Percentiles rank a stretch among this genome's conserved stretches.
Conservation (phyloP, 345 rosid species). For the Turritis glabra region DNA sequence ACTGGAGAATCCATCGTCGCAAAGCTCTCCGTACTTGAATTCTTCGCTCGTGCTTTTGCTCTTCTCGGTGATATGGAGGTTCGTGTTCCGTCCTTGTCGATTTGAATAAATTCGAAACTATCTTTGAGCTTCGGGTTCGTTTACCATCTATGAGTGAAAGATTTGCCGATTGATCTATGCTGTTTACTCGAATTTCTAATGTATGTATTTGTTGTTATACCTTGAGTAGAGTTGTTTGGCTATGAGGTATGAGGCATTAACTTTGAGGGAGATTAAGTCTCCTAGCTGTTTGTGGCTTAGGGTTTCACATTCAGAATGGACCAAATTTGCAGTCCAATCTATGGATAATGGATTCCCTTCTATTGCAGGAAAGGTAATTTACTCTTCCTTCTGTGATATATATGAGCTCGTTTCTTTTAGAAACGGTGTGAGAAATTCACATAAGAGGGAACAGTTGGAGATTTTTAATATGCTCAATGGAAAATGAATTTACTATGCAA, state of each 20-base stretch:
- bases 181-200: background rate
- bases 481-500: background rate
- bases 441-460: background rate
- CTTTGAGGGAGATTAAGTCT: constrained; percentile 58
- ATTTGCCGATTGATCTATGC: background rate
- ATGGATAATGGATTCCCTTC: constrained; percentile 56
- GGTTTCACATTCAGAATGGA: constrained; percentile 68
- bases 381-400: no score
- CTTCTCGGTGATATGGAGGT: constrained; percentile 75
- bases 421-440: background rate
- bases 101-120: background rate
- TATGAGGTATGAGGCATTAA: constrained; percentile 70
- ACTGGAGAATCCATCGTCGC: constrained; percentile 44
- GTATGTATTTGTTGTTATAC: background rate
- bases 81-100: background rate
- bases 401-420: background rate
- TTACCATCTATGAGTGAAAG: background rate
- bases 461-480: background rate
- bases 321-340: constrained; percentile 58
- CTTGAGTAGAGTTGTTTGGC: constrained; percentile 63
- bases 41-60: constrained; percentile 75
- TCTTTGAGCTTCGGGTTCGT: background rate
- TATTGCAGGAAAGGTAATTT: constrained; percentile 56
- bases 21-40: constrained; percentile 68
- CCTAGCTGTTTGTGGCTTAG: constrained; percentile 45